Evolutionary conservation across 2,329 filamentous ascomycete genomes (phyloP), one percentile per base, ranked within the genome.

Genomic region (Calonectria naviculata): DNA sequence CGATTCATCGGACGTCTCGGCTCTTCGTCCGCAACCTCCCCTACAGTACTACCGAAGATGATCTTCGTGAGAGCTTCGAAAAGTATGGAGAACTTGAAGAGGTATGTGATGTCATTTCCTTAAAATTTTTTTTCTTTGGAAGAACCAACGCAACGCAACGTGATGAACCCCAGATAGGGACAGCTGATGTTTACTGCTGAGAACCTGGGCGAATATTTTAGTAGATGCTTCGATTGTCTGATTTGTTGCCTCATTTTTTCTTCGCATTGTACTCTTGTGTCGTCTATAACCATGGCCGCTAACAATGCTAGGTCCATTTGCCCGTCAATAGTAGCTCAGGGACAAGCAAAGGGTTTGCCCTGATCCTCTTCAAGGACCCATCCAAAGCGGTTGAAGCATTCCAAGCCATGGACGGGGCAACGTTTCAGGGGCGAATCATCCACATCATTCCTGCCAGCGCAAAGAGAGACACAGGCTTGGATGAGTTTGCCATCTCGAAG

Each of bases 151-250:
- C 34, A 9, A 68, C 67, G 73, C 88, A 87, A 86, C 84, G 90
- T 96, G 97, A 98, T 98, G 96, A 98, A 94, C 87, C 91, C 94
- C 93, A 93, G 97, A 98, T 98, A 98, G 97, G 97, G 97, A 98
- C 97, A 98, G 92, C 96, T 95, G 94, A 98, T 96, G 94, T 94
- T 95, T 88, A 88, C 52, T 98, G 95, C 97, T 95, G 94, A 91
- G 88, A 95, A 89, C 84, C 91, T 92, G 93, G 93, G 92, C 95
- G 92, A 94, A 90, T 93, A 97, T 98, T 97, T 98, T 99, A 98
- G 97, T 99, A 99, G 96, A 98, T 98, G 94, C 94, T 93, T 95
- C 92, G 95, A 93, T 85, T 88, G 87, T 90, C 95, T 97, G 93
- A 95, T 77, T 81, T 74, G 75, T 73, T 80, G 77, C 76, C 74